These are phyloP conservation scores for Fraxinus quadrangulata DNA, from an alignment of 257 asterid genomes.

Conservation along the genomic window DNA sequence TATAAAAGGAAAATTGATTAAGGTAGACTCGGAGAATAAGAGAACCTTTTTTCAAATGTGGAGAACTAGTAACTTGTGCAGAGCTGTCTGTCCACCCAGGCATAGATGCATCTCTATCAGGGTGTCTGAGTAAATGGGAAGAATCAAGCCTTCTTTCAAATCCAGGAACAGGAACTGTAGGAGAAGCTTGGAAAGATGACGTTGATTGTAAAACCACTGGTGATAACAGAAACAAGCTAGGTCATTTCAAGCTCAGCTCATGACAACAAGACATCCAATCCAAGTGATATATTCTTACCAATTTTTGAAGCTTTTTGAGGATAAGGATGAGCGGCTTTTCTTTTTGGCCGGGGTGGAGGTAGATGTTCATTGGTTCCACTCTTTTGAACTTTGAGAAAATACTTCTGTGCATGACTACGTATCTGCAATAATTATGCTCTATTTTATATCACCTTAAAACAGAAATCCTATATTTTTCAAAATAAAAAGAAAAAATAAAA, in stretches of 20 bases:
- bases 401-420: constrained; percentile 97
- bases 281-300: constrained; percentile 37
- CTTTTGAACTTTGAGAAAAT: constrained; percentile 85
- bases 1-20: constrained; percentile 1
- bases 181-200: constrained; percentile 51
- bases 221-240: constrained; percentile 34
- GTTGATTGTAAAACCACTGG: constrained; percentile 54
- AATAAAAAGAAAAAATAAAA: not conserved
- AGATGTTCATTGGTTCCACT: constrained; percentile 88
- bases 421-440: constrained; percentile 51
- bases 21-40: constrained; percentile 12
- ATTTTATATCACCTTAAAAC: constrained; percentile 6
- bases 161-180: constrained; percentile 55
- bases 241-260: constrained; percentile 23
- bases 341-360: constrained; percentile 97
- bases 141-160: constrained; percentile 45
- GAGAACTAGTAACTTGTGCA: constrained; percentile 39
- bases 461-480: not conserved
- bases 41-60: constrained; percentile 55
- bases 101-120: constrained; percentile 44
- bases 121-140: constrained; percentile 38
- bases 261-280: not conserved
- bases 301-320: constrained; percentile 87
- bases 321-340: constrained; percentile 95
- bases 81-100: constrained; percentile 71